Evolutionary conservation across 2,329 filamentous ascomycete genomes (phyloP).

Genomic region (Neofusicoccum ribis): DNA sequence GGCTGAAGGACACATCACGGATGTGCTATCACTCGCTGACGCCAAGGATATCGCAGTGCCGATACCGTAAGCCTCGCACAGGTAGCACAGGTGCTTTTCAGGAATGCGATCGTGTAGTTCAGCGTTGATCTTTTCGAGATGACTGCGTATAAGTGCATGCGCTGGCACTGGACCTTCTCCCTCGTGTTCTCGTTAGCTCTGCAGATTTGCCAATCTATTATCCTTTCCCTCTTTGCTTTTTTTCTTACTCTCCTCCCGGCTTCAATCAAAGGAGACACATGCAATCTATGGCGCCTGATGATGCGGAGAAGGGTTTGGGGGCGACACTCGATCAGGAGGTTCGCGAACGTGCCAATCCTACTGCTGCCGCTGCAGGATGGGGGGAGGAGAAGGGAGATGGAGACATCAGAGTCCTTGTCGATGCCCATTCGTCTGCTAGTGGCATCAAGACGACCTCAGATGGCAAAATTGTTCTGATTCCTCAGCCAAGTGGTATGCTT

Average conservation of each 20-base stretch:
- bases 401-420: neutral
- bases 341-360: neutral
- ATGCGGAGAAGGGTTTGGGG: neutral
- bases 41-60: too few species aligned
- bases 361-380: neutral
- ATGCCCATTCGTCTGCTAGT: slow-evolving; percentile 7
- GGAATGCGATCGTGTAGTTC: too few species aligned
- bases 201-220: neutral
- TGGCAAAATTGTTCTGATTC: slow-evolving; percentile 51
- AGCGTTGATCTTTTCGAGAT: too few species aligned
- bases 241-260: neutral
- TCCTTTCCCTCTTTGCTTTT: neutral
- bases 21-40: too few species aligned
- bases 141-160: neutral
- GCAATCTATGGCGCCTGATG: neutral
- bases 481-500: slow-evolving; percentile 49
- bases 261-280: neutral
- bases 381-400: neutral
- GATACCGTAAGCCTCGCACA: too few species aligned
- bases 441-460: slow-evolving; percentile 37
- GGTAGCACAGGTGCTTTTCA: too few species aligned
- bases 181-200: neutral
- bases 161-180: neutral
- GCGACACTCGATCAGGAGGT: neutral
- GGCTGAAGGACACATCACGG: too few species aligned